Evolutionary conservation across 1,284 basidiomycete genomes (phyloP).

Genomic region (Limonomyces culmigenus): DNA sequence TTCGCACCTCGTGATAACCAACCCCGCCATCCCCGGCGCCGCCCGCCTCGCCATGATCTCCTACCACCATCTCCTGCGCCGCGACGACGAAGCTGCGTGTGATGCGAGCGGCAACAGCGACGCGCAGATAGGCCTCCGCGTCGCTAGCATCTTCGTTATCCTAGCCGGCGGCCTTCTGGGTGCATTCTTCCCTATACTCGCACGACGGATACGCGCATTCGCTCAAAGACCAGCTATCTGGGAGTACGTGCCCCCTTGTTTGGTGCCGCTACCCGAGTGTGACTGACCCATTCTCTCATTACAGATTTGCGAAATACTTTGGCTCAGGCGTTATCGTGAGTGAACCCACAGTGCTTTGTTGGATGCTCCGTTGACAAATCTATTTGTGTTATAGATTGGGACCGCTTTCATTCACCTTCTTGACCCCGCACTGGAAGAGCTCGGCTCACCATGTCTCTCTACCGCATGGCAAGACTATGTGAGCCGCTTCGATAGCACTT

Average conservation of each 20-base stretch:
- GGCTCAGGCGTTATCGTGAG: conserved; percentile 83
- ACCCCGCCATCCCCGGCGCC: too few species aligned
- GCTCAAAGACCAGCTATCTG: conserved; percentile 38
- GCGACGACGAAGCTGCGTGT: too few species aligned
- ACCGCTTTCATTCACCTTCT: conserved; percentile 86
- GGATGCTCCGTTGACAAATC: conserved; percentile 2
- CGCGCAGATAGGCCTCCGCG: conserved; percentile 32
- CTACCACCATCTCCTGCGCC: too few species aligned
- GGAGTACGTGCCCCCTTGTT: conserved; percentile 35
- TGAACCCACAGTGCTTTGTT: conserved; percentile 7
- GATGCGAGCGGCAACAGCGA: conserved; percentile 19
- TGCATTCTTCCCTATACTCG: conserved; percentile 72
- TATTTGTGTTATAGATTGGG: conserved; percentile 44
- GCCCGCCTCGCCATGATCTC: too few species aligned
- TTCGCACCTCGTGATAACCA: background rate
- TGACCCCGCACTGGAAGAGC: conserved; percentile 54
- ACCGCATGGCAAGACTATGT: conserved; percentile 63
- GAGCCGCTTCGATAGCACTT: conserved; percentile 10
- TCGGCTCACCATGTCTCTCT: conserved; percentile 59
- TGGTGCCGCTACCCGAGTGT: background rate
- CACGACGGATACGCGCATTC: too few species aligned
- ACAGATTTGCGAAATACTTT: conserved; percentile 88
- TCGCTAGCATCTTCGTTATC: conserved; percentile 85
- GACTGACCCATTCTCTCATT: background rate
- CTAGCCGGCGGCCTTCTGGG: conserved; percentile 51